Evolutionary conservation across 192 early-diverging fungal species (phyloP), one percentile per base, ranked within the genome.

Genomic region (Obelidium mucronatum): DNA sequence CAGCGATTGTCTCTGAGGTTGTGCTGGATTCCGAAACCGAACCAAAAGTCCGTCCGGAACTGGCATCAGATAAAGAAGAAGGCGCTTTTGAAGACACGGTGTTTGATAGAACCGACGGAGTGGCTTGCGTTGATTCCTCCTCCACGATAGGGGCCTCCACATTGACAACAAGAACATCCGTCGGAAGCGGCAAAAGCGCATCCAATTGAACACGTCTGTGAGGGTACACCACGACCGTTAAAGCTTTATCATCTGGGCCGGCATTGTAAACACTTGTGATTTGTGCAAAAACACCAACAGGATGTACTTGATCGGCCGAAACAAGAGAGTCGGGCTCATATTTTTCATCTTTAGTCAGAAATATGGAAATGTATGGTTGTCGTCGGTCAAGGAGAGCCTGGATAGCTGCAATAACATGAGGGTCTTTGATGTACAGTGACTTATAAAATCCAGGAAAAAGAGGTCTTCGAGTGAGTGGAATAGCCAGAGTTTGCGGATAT

Each of bases 321-420:
- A 87, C 88, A 72, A 98, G 92, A 17, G 90, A 88, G 71, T 99
- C 96, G 1, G 92, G 86, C 64, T 97, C 96, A 66, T 88, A 79
- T 22, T 93, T 92, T 62, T 97, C 95, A 79, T 97, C 92, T 77
- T 95, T 97, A 8, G 97, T 81, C 78, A 99, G 84, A 79, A 98
- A 97, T 17, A 97, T 95, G 19, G 94, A 96, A 2, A 99, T 91
- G 78, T 97, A 99, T n/a, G 97, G 96, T 82, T 98, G 94, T 3
- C 94, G 91, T 35, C 95, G 91, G 78, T 95, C 92, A 65, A 97
- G 87, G 26, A 99, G 81, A 69, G 94, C 91, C 77, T 97, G 93
- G 56, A 99, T 93, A 1, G 97, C 95, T 35, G 90, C 89, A 55
- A 93, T 97, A 2, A 96, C 96, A 52, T 93, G 84, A 0, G 96